A percentile compares a stretch with the other conserved stretches of the same genome.
Evolutionary conservation across 2,329 filamentous ascomycete species (phyloP).

Genomic region (Calonectria honghensis): DNA sequence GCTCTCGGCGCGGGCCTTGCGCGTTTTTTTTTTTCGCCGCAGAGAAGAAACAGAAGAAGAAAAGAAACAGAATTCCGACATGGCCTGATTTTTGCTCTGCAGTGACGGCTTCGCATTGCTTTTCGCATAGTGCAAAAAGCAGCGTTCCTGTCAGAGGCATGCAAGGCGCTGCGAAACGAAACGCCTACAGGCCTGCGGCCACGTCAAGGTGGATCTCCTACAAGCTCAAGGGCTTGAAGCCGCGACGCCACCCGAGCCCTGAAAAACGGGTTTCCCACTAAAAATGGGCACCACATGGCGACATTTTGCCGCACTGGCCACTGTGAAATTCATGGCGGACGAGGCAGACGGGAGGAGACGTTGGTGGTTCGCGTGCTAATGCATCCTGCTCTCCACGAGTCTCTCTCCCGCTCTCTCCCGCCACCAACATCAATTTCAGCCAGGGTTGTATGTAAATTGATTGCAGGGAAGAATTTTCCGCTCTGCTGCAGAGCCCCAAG

Average conservation of each 20-base stretch:
- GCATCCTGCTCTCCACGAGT: conserved; percentile 18
- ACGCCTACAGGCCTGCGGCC: conserved; percentile 6
- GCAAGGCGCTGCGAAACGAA: conserved; percentile 21
- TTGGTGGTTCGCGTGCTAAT: conserved; percentile 14
- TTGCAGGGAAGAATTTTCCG: conserved; percentile 1
- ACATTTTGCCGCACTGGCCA: conserved; percentile 19
- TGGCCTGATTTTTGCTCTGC: neutral
- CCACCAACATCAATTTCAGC: conserved; percentile 16
- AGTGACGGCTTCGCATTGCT: neutral
- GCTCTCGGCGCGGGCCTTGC: neutral
- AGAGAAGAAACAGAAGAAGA: neutral
- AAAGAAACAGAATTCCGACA: neutral
- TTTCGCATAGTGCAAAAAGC: conserved; percentile 19
- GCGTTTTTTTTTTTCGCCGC: neutral
- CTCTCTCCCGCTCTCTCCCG: neutral
- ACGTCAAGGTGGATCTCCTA: neutral
- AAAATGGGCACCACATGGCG: neutral
- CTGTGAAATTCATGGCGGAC: neutral
- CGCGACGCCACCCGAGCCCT: conserved; percentile 5
- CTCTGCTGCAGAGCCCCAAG: neutral
- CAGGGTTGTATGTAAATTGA: conserved; percentile 17
- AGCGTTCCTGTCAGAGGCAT: conserved; percentile 19
- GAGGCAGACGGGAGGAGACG: neutral
- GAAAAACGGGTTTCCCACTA: neutral
- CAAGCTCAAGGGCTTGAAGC: conserved; percentile 17